Evolutionary conservation across 2,329 filamentous ascomycete species (phyloP), one percentile per base, ranked within the genome.

Genomic region (Ophiostoma tasmaniense): DNA sequence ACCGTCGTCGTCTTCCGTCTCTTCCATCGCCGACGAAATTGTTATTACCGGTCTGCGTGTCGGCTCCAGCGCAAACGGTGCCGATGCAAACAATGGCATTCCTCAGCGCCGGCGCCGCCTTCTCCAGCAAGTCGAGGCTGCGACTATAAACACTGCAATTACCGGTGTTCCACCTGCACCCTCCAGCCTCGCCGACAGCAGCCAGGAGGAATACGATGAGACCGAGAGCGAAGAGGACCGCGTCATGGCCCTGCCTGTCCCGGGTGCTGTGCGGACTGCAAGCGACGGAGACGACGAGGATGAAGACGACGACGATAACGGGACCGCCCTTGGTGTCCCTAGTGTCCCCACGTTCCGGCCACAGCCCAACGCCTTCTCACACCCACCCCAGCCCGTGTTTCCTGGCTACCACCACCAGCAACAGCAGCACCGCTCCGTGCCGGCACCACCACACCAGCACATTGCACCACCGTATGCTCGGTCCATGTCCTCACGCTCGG

Each of bases 121-220:
- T 67, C 78, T 81, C 68, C 79, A 79, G 67, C 76, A 78, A n/a
- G 71, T 73, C 65, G 72, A 73, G 33, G 72, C 70, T 1, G 67
- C 62, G n/a, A 64, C 35, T 79, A 75, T 73, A 78, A 78, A 64
- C 76, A 78, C 37, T 76, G 78, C 69, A 6, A 30, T 67, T 6
- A 13, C 17, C 2, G 11, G 20, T 13, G 22, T 6, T 20, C 17
- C 35, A 8, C 28, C 39, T 17, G 13, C 59, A 37, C 75, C 80
- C 50, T 80, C 67, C 7, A 68, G 69, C 28, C 59, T 33, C 5
- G 81, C 80, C 64, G 81, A 83, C 39, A 96, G 92, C 78, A 96
- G 93, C 75, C 92, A 97, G 77, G 93, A 97, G 74, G 93, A 97
- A 80, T 96, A 96, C 75, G 92, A 96, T 42, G 93, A 97, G 81